Conservation (phyloP, 2,329 filamentous ascomycete species). For the Talaromyces piceae region DNA sequence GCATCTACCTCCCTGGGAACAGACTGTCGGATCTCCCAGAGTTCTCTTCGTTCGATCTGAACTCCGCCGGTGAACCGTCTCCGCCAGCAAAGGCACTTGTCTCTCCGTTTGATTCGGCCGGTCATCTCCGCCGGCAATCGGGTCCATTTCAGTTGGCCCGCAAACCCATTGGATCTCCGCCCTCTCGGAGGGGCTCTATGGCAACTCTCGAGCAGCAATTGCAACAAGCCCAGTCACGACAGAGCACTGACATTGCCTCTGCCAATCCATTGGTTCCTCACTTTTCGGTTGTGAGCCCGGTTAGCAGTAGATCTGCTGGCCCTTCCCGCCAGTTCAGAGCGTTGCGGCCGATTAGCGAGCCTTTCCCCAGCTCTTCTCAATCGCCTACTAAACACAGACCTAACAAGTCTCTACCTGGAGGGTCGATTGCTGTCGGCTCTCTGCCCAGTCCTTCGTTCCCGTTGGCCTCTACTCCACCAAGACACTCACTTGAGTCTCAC, state of each 20-base stretch:
- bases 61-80: slow-evolving; percentile 20
- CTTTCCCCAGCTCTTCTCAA: not conserved
- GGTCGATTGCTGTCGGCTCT: not conserved
- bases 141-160: slow-evolving; percentile 26
- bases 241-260: slow-evolving; percentile 4
- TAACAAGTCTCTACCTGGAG: not conserved
- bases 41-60: slow-evolving; percentile 34
- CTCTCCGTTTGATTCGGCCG: slow-evolving; percentile 16
- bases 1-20: slow-evolving; percentile 39
- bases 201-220: slow-evolving; percentile 9
- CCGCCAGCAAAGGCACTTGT: slow-evolving; percentile 28
- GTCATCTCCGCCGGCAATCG: slow-evolving; percentile 16
- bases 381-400: slow-evolving; percentile 2
- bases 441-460: not conserved
- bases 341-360: not conserved
- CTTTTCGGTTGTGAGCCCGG: slow-evolving; percentile 6
- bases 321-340: not conserved
- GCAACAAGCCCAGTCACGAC: not conserved
- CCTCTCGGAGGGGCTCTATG: slow-evolving; percentile 13
- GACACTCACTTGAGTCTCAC: slow-evolving; percentile 4
- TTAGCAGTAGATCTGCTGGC: not conserved
- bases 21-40: slow-evolving; percentile 38
- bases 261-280: slow-evolving; percentile 9
- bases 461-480: not conserved
- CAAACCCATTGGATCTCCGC: slow-evolving; percentile 31